phyloP scores from a whole-genome alignment of 345 rosid genomes.

The Salix exigua region DNA sequence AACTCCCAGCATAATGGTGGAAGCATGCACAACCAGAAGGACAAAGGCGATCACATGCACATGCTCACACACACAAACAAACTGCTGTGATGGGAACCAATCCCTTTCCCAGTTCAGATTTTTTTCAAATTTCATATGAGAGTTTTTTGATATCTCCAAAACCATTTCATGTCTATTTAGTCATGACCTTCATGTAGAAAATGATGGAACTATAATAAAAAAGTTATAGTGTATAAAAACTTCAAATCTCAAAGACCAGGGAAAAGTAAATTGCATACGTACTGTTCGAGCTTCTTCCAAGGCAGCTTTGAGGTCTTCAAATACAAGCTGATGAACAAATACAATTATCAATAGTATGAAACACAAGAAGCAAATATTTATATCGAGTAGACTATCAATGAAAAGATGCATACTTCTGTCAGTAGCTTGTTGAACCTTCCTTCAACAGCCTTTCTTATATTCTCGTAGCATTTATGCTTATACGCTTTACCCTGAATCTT shows the following conservation, averaged over 20 bases:
- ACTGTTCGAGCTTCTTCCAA: conserved; percentile 92
- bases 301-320: conserved; percentile 91
- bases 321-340: conserved; percentile 64
- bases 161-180: background rate
- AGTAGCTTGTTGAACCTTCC: conserved; percentile 77
- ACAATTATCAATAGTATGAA: conserved; percentile 22
- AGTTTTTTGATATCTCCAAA: background rate
- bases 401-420: conserved; percentile 45
- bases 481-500: conserved; percentile 89
- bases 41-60: background rate
- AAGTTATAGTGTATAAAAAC: background rate
- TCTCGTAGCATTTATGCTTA: conserved; percentile 97
- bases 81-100: background rate
- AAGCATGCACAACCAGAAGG: background rate
- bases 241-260: background rate
- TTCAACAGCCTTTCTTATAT: conserved; percentile 84
- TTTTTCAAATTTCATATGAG: background rate
- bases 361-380: conserved; percentile 14
- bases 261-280: conserved; percentile 13
- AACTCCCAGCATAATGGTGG: background rate
- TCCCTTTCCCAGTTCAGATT: background rate
- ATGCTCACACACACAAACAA: background rate
- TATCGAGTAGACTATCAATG: background rate
- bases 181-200: background rate
- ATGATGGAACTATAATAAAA: background rate